A percentile compares a stretch with the other conserved stretches of the same genome.
Conservation (phyloP, 2,329 filamentous ascomycete species). For the Shiraia sp. region DNA sequence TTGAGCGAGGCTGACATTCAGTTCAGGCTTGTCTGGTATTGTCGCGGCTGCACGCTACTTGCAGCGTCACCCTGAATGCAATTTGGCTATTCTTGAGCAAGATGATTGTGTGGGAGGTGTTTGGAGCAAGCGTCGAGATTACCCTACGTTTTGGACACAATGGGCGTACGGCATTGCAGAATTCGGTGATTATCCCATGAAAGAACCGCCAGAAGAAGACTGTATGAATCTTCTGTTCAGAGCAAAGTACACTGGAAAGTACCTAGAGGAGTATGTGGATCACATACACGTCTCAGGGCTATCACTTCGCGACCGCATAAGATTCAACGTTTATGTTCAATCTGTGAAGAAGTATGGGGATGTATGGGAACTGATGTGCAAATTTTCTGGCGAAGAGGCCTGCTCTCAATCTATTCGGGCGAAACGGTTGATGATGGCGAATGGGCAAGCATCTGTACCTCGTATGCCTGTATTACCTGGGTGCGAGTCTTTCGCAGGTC, state of each 20-base stretch:
- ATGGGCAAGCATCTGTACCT: conserved; percentile 24
- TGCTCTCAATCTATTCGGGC: not conserved
- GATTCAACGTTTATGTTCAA: conserved; percentile 9
- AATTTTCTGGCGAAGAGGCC: not conserved
- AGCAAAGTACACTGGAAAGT: conserved; percentile 18
- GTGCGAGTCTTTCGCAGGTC: conserved; percentile 28
- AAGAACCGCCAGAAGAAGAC: conserved; percentile 16
- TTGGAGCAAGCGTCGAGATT: conserved; percentile 12
- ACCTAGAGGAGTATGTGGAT: conserved; percentile 18
- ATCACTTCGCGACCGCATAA: conserved; percentile 10
- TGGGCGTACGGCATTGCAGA: conserved; percentile 21
- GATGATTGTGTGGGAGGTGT: conserved; percentile 17
- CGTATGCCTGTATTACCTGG: conserved; percentile 32
- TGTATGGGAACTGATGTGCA: conserved; percentile 9
- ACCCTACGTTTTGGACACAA: conserved; percentile 18
- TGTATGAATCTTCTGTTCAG: conserved; percentile 11
- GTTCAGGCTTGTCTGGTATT: conserved; percentile 16
- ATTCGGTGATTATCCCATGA: conserved; percentile 18
- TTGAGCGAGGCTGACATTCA: too few relatives aligned
- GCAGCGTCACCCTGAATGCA: conserved; percentile 11
- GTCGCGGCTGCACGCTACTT: conserved; percentile 16
- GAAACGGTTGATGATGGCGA: conserved; percentile 27
- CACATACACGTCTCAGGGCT: not conserved
- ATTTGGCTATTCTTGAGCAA: conserved; percentile 13
- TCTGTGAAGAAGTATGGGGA: conserved; percentile 9